Base-by-base conservation (phyloP, 148 eudicot genomes). In the Rhododendron mucronatum region DNA sequence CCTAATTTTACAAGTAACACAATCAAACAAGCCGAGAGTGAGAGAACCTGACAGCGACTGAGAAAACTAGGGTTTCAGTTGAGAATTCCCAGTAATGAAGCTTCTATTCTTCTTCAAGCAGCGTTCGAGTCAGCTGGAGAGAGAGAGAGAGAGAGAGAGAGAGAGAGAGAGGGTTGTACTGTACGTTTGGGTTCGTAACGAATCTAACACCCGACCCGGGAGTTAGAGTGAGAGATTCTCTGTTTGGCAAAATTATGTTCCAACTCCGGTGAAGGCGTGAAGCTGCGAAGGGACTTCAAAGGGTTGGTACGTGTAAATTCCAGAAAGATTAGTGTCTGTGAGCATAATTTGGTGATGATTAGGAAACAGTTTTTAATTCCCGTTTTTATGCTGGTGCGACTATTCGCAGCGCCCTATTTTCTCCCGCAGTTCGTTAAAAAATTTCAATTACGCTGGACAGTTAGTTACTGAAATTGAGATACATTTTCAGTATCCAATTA, bases 31-130 rank as follows among this genome's bases (percentile, higher is more conserved):
- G 33, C 48, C 50, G 35, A 82, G 74, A 61, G 33, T 39, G 50
- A 82, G 61, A 39, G 28, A 82, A 59, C 84, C 73, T 82, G 84
- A 39, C 5, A 61, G 33, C 3, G 33, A 59, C 45, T 37, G 47
- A 57, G 69, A 81, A 55, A 69, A 82, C n/a, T 82, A 82, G 84
- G 84, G 74, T 61, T 59, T 82, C 84, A 82, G 53, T 28, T 61
- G 69, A 53, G 71, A 81, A 53, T 15, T 28, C 83, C 82, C 57
- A n/a, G 12, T 18, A 79, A 80, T 30, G 53, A 55, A 80, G 61
- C 39, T 48, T 81, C 67, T 5, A 26, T 39, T 23, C 50, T 61
- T 82, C 84, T 61, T 82, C 47, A 33, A 59, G 48, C 44, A 53
- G 67, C 14, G 16, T 53, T 33, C 41, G 33, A 45, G 41, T 16